Evolutionary conservation across 2,329 filamentous ascomycete genomes (phyloP), one percentile per base, ranked within the genome.

Genomic region (Uncinocarpus reesii): DNA sequence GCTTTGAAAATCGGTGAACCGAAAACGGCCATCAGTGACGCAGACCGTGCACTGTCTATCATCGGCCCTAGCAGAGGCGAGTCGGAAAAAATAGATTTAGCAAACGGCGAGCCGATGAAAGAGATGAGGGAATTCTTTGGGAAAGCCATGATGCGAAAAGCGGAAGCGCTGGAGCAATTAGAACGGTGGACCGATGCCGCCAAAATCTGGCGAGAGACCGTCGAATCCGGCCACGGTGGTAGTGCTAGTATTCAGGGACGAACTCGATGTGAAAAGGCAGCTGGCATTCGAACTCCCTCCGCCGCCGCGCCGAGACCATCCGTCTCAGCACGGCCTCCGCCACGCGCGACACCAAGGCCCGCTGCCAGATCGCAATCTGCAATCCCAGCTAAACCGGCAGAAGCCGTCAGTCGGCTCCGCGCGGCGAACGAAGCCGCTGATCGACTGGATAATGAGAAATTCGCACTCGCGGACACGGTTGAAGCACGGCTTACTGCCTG

Each of bases 61-160:
- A 95, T 98, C 52, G 92, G 92, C 0, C 73, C 81, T 0, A 77
- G 79, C 1, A 83, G 80, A 53, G 92, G 92, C 3, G 82, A 88
- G 56, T 81, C 80, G 15, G 92, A 98, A 67, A 78, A 71, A 5
- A 86, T 98, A 36, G 75, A 83, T 16, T 71, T 95, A 0, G 75
- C 73, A 20, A 75, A 73, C 18, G 72, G 73, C n/a, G 76, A 80
- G 28, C 75, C 82, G 48, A 71, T 71, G 16, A 92, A 93, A 56
- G 83, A 90, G 41, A 94, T 98, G 86, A 84, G 80, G 54, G 89
- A 95, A 15, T 85, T 95, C 53, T 96, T 84, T 61, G 89, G 87
- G 46, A 98, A 96, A 65, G 90, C 90, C 0, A 71, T 96, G 24
- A 90, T 86, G 69, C 83, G 92, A 47, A 96, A 96, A 70, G 92